phyloP scores from a whole-genome alignment of 495 filamentous ascomycete species.

The Bacidia gigantensis region DNA sequence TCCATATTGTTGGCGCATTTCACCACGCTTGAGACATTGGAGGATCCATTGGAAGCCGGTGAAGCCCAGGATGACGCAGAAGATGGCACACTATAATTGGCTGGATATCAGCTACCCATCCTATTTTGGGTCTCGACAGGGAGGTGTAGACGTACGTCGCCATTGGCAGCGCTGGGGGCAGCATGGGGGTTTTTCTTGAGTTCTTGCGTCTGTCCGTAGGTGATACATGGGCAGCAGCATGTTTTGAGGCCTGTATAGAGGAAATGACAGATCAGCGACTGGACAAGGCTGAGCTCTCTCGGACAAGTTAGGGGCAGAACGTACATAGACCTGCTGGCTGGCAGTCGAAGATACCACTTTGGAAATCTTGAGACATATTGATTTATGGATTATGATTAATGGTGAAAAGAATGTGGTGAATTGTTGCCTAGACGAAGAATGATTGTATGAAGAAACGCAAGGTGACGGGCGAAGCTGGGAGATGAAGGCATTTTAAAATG shows the following conservation, averaged over 20 bases:
- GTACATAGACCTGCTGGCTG: neutral
- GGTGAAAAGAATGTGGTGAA: too few relatives aligned
- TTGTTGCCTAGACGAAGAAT: neutral
- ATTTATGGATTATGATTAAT: neutral
- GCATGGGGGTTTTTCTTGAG: neutral
- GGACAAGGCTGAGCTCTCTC: neutral
- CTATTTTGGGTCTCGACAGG: neutral
- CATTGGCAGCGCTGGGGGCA: neutral
- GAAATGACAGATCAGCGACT: neutral
- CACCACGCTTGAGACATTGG: conserved; percentile 38
- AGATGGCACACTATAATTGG: neutral
- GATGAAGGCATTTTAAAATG: neutral
- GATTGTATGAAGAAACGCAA: neutral
- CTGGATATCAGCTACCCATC: neutral
- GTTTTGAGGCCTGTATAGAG: neutral
- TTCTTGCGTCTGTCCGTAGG: neutral
- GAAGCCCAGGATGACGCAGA: neutral
- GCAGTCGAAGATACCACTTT: neutral
- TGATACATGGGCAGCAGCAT: neutral
- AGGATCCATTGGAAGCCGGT: conserved; percentile 26
- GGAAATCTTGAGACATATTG: neutral
- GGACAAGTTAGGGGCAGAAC: neutral
- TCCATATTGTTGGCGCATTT: conserved; percentile 37
- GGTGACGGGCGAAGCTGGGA: neutral
- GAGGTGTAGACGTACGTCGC: neutral